Conservation (phyloP, 2,329 filamentous ascomycete genomes). For the Fusarium piperis region DNA sequence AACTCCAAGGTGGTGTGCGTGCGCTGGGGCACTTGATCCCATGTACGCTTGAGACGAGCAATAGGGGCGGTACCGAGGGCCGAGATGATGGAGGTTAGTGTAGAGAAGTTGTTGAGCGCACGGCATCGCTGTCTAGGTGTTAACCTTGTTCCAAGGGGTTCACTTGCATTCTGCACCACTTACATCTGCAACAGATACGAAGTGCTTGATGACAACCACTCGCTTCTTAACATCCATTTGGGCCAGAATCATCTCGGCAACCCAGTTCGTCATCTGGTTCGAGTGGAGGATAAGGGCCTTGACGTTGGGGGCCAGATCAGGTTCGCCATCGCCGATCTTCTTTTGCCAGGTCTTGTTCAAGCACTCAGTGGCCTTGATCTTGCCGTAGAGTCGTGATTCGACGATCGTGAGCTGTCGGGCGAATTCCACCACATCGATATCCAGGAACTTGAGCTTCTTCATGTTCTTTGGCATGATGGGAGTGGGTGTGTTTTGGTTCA, state of each 20-base stretch:
- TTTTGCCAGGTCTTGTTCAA: slow-evolving; percentile 99
- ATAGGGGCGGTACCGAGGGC: slow-evolving; percentile 95
- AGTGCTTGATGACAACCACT: slow-evolving; percentile 98
- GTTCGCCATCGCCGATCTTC: slow-evolving; percentile 83
- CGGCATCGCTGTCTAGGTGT: slow-evolving; percentile 81
- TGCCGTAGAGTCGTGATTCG: slow-evolving; percentile 92
- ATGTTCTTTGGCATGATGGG: slow-evolving; percentile 98
- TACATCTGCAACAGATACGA: slow-evolving; percentile 95
- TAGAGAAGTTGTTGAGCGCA: slow-evolving; percentile 93
- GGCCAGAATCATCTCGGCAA: slow-evolving; percentile 97
- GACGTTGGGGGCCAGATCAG: slow-evolving; percentile 90
- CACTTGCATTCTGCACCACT: slow-evolving; percentile 49
- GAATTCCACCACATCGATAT: slow-evolving; percentile 96
- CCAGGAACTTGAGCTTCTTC: slow-evolving; percentile 98
- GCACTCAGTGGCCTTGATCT: slow-evolving; percentile 95
- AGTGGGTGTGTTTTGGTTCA: slow-evolving; percentile 82
- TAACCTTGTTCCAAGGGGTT: slow-evolving; percentile 8
- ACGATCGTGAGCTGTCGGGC: slow-evolving; percentile 98
- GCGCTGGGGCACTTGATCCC: slow-evolving; percentile 90
- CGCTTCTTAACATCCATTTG: slow-evolving; percentile 95
- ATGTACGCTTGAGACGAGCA: slow-evolving; percentile 90
- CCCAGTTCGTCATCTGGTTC: slow-evolving; percentile 99
- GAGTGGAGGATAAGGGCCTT: slow-evolving; percentile 97
- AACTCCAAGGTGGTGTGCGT: slow-evolving; percentile 83
- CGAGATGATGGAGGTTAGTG: slow-evolving; percentile 96